These are phyloP conservation scores for Pyrenophora tritici-repentis DNA, from an alignment of 2,329 filamentous ascomycete species.

Conservation along the genomic window DNA sequence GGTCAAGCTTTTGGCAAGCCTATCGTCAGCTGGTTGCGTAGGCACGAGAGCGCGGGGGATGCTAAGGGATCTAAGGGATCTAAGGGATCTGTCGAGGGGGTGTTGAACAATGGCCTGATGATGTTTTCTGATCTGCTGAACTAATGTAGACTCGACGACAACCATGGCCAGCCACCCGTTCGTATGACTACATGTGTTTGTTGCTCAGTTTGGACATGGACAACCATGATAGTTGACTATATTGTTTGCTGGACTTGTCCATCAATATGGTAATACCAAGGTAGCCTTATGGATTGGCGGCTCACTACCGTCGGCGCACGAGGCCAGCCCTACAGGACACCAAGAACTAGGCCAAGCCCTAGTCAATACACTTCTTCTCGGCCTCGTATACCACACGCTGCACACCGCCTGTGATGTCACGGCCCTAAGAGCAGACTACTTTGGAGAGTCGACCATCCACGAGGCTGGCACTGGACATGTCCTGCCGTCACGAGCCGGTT, in stretches of 20 bases:
- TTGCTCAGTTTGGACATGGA: slow-evolving; percentile 15
- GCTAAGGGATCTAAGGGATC: slow-evolving; percentile 3
- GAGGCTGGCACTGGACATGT: slow-evolving; percentile 15
- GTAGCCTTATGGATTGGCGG: too few relatives aligned
- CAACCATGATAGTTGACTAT: slow-evolving; percentile 11
- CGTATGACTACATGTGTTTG: slow-evolving; percentile 22
- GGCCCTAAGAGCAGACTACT: slow-evolving; percentile 34
- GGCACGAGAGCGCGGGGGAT: background rate
- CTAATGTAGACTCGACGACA: slow-evolving; percentile 3
- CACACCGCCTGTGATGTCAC: slow-evolving; percentile 31
- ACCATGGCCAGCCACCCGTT: background rate
- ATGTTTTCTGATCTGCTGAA: slow-evolving; percentile 27
- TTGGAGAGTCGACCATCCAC: slow-evolving; percentile 14
- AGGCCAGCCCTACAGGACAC: slow-evolving; percentile 8
- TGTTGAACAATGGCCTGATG: slow-evolving; percentile 41
- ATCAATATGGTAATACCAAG: too few relatives aligned
- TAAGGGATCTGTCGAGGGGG: slow-evolving; percentile 1
- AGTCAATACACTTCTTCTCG: slow-evolving; percentile 2
- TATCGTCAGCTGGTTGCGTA: slow-evolving; percentile 11
- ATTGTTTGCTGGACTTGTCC: background rate
- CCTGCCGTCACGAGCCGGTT: slow-evolving; percentile 7
- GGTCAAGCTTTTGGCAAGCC: slow-evolving; percentile 20
- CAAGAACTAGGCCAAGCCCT: too few relatives aligned
- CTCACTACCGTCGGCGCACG: too few relatives aligned
- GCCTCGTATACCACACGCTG: slow-evolving; percentile 20